Evolutionary conservation across 805 yeast genomes (phyloP), one percentile per base, ranked within the genome.

Genomic region (Metschnikowia drakensbergensis): DNA sequence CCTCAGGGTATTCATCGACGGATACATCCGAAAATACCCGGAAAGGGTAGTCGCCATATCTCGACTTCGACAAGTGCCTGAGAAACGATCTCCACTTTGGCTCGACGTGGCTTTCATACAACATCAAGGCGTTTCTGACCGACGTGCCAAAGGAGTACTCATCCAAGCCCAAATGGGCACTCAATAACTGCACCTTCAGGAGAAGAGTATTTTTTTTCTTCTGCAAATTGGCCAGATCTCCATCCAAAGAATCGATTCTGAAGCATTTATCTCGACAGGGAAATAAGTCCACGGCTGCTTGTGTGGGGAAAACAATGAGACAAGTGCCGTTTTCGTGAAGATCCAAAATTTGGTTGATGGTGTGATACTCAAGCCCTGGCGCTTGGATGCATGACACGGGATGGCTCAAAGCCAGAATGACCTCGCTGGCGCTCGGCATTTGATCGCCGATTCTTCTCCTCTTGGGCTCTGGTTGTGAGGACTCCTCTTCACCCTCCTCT

Each of bases 1-100:
- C 41, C 3, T 38, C 46, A 4, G 23, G 42, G 3, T 8, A 11
- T 1, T 35, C 28, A 8, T 37, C 25, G 4, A n/a, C 23, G 6
- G 29, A n/a, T 6, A 37, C n/a, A n/a, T 23, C 39, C 3, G 29
- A 7, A 10, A 54, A 28, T 4, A 23, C 29, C 8, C 42, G 44
- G 29, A 56, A 54, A 2, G 58, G 59, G 42, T 56, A 56, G 11
- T 36, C 29, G 25, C 27, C 28, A 7, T 39, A 30, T 3, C 30
- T 35, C 6, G 37, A 33, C 11, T 36, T 31, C n/a, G 47, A 25
- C 9, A 56, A 41, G 34, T 45, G 48, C 17, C 43, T 35, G 13
- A 54, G 38, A 30, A 34, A 56, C 3, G 37, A 32, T 13, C 37
- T 44, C 67, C 67, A 63, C 6, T 37, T 41, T 4, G 60, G 60